Evolutionary conservation across 257 asterid species (phyloP).

Genomic region (Capsicum pubescens): DNA sequence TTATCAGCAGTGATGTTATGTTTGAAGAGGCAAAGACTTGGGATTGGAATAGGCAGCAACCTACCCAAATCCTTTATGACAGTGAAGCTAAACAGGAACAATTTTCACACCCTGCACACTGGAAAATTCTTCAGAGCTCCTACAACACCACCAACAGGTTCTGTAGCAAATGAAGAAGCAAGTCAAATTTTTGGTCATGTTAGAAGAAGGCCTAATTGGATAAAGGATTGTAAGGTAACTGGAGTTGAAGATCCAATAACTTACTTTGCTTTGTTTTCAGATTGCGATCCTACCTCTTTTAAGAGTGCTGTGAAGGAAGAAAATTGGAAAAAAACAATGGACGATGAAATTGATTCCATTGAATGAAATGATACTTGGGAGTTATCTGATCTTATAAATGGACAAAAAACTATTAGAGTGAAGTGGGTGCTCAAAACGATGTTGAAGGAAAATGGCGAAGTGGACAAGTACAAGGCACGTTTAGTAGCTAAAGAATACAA

Average conservation of each 20-base stretch:
- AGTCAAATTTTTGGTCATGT: no score
- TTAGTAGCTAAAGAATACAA: no score
- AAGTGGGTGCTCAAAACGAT: background rate
- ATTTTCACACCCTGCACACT: background rate
- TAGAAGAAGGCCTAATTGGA: no score
- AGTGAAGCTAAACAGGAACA: no score
- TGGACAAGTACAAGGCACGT: no score
- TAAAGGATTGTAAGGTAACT: no score
- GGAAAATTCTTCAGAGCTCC: background rate
- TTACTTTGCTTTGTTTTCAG: background rate
- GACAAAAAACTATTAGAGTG: background rate
- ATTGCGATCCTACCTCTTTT: background rate
- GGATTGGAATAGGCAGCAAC: background rate
- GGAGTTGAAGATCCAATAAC: no score
- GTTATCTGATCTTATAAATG: no score
- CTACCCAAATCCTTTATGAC: background rate
- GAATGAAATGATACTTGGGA: no score
- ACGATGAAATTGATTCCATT: background rate
- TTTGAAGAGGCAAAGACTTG: background rate
- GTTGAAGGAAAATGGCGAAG: no score
- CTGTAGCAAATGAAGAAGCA: background rate
- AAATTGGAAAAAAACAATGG: background rate
- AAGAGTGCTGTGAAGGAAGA: background rate
- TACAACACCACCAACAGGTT: background rate
- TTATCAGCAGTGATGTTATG: background rate